Conservation (phyloP, 2,329 filamentous ascomycete genomes). For the Xylariaceae sp. region DNA sequence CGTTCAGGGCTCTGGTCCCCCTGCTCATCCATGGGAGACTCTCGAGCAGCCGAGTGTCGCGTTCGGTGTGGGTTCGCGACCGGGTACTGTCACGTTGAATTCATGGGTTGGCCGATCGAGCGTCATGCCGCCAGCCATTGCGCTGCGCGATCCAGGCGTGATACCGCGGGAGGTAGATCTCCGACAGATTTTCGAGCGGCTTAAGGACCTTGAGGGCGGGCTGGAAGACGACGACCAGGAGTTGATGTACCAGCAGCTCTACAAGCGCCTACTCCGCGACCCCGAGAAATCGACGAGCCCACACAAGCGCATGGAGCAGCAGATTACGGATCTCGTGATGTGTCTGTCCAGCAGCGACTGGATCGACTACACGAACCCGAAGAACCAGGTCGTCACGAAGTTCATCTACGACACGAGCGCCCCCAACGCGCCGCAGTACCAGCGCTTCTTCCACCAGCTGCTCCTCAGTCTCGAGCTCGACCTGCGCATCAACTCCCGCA, state of each 20-base stretch:
- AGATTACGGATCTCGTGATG: conserved; percentile 67
- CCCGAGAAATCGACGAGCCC: conserved; percentile 57
- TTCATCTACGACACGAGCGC: conserved; percentile 61
- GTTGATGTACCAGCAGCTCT: conserved; percentile 56
- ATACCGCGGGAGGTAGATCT: conserved; percentile 58
- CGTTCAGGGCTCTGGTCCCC: conserved; percentile 37
- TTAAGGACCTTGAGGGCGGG: conserved; percentile 52
- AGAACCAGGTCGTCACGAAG: conserved; percentile 68
- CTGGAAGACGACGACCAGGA: conserved; percentile 45
- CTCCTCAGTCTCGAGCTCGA: conserved; percentile 68
- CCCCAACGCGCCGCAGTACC: conserved; percentile 52
- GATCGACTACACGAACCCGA: conserved; percentile 66
- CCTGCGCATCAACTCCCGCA: conserved; percentile 59
- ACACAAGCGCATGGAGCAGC: conserved; percentile 60
- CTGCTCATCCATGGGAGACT: conserved; percentile 59
- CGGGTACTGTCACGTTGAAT: conserved; percentile 68
- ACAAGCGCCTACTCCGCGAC: conserved; percentile 62
- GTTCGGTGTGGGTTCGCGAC: conserved; percentile 59
- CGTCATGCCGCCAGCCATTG: conserved; percentile 48
- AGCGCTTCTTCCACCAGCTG: conserved; percentile 71
- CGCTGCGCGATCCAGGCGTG: conserved; percentile 53
- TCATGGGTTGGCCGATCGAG: conserved; percentile 60
- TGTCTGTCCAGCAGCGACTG: conserved; percentile 64
- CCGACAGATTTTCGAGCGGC: conserved; percentile 51
- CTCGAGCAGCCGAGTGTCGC: conserved; percentile 69